These are phyloP conservation scores for Fusarium xyrophilum DNA, from an alignment of 2,329 filamentous ascomycete species.

Conservation along the genomic window DNA sequence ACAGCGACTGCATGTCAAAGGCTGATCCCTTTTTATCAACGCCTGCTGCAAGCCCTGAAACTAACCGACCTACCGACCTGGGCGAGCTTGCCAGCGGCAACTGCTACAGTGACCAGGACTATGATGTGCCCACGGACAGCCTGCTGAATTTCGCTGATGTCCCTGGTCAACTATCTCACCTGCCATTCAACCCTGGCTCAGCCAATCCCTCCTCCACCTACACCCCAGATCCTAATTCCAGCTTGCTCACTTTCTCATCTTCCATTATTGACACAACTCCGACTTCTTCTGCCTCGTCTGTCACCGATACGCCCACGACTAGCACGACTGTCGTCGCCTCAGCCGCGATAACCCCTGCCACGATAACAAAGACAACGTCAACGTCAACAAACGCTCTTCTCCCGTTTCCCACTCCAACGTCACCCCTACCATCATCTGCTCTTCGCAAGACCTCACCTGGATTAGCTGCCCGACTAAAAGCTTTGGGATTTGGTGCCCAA, in stretches of 20 bases:
- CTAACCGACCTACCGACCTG: slow-evolving; percentile 27
- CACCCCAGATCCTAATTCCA: slow-evolving; percentile 38
- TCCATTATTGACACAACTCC: slow-evolving; percentile 32
- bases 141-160: slow-evolving; percentile 43
- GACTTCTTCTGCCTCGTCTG: slow-evolving; percentile 29
- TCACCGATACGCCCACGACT: slow-evolving; percentile 15
- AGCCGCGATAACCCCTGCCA: slow-evolving; percentile 27
- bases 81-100: slow-evolving; percentile 26
- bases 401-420: slow-evolving; percentile 30
- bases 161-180: slow-evolving; percentile 39
- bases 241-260: slow-evolving; percentile 34
- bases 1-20: slow-evolving; percentile 12
- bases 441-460: slow-evolving; percentile 68
- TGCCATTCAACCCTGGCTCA: slow-evolving; percentile 42
- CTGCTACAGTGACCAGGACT: slow-evolving; percentile 36
- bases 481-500: slow-evolving; percentile 64
- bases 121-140: slow-evolving; percentile 39
- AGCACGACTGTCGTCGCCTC: slow-evolving; percentile 33
- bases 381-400: slow-evolving; percentile 38
- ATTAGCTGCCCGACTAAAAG: slow-evolving; percentile 69
- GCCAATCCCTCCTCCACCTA: slow-evolving; percentile 38
- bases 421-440: slow-evolving; percentile 42
- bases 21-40: slow-evolving; percentile 24
- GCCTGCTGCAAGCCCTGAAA: slow-evolving; percentile 22
- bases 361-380: slow-evolving; percentile 35